Percentiles rank a stretch among this genome's conserved stretches.
Conservation (phyloP, 139 green algal genomes). For the Asterochloris erici region DNA sequence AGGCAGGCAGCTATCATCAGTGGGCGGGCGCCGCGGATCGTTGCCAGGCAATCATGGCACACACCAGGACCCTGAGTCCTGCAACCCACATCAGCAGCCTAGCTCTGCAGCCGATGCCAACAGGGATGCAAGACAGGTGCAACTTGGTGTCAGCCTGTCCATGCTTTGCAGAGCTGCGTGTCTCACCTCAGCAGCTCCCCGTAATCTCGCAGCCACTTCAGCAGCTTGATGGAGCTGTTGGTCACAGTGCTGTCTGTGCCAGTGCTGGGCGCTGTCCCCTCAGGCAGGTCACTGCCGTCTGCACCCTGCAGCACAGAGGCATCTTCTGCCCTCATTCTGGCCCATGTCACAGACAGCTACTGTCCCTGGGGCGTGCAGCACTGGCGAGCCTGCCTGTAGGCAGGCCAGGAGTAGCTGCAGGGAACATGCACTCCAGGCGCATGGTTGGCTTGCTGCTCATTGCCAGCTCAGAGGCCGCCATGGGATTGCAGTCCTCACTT, state of each 20-base stretch:
- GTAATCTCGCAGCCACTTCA: constrained; percentile 45
- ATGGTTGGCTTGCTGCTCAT: too few relatives aligned
- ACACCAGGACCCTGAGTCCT: not conserved
- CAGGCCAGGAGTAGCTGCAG: too few relatives aligned
- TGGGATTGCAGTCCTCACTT: not conserved
- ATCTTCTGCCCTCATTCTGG: too few relatives aligned
- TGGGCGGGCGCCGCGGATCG: not conserved
- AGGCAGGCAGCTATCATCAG: not conserved
- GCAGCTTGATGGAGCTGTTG: constrained; percentile 39
- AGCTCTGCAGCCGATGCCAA: not conserved
- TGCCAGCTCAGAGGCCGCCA: not conserved
- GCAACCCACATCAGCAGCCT: not conserved
- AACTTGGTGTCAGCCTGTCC: not conserved
- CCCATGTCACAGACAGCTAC: too few relatives aligned
- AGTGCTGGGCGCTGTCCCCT: too few relatives aligned
- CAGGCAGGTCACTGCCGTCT: too few relatives aligned
- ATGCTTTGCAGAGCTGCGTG: not conserved
- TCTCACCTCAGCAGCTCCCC: constrained; percentile 37
- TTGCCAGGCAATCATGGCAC: too few relatives aligned
- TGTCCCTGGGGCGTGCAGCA: too few relatives aligned
- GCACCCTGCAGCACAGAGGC: too few relatives aligned
- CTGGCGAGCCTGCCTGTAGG: too few relatives aligned
- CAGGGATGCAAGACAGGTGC: too few relatives aligned
- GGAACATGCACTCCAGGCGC: too few relatives aligned
- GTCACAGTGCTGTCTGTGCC: constrained; percentile 14